Evolutionary conservation across 257 asterid genomes (phyloP).

Genomic region (Cynanchum wilfordii): DNA sequence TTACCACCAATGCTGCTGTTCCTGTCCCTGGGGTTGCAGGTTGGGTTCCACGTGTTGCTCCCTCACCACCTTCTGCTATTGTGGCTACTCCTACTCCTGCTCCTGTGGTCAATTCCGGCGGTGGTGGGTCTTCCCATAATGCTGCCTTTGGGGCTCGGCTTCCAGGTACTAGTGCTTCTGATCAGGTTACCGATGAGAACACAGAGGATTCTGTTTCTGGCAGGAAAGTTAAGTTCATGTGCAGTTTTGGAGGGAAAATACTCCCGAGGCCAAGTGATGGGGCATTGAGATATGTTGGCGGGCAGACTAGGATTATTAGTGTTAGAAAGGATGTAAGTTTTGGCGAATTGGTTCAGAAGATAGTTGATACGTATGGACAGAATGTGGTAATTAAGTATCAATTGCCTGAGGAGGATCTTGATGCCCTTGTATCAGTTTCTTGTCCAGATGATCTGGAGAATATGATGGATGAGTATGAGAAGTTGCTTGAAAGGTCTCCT

Average conservation of each 20-base stretch:
- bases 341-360: slow-evolving; percentile 56
- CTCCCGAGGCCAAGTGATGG: slow-evolving; percentile 90
- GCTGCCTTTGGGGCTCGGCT: slow-evolving; percentile 29
- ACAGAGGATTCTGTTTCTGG: slow-evolving; percentile 65
- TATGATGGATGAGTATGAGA: slow-evolving; percentile 97
- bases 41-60: slow-evolving; percentile 61
- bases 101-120: slow-evolving; percentile 31
- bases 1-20: slow-evolving; percentile 28
- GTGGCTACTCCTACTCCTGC: slow-evolving; percentile 28
- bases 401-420: slow-evolving; percentile 96
- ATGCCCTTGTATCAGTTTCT: slow-evolving; percentile 90
- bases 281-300: slow-evolving; percentile 86
- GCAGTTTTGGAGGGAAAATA: slow-evolving; percentile 97
- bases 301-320: slow-evolving; percentile 86
- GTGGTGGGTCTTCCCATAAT: slow-evolving; percentile 30
- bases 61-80: slow-evolving; percentile 34
- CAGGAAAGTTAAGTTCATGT: slow-evolving; percentile 74
- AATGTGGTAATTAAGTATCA: slow-evolving; percentile 80
- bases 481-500: slow-evolving; percentile 59
- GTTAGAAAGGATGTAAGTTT: slow-evolving; percentile 60
- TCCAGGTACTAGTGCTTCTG: slow-evolving; percentile 38
- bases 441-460: slow-evolving; percentile 92
- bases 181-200: slow-evolving; percentile 61
- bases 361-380: slow-evolving; percentile 51
- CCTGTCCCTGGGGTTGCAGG: slow-evolving; percentile 41